Percentiles rank a stretch among this genome's conserved stretches.
Conservation (phyloP, 208 protist genomes). For the Plasmodiophora brassicae region DNA sequence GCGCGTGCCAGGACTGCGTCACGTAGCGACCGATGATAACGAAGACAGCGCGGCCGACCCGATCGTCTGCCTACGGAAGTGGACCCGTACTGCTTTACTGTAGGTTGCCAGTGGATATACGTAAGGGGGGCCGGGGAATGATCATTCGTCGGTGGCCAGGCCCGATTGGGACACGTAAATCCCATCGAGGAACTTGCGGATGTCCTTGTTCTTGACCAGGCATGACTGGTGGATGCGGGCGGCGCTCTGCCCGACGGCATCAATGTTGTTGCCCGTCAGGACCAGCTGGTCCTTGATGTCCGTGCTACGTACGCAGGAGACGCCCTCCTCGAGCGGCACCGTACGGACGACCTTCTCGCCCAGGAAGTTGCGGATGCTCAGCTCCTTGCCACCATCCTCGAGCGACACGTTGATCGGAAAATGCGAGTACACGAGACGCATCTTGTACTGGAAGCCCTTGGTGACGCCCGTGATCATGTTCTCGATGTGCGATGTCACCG, state of each 20-base stretch:
- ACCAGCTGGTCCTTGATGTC: conserved; percentile 96
- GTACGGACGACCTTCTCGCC: conserved; percentile 89
- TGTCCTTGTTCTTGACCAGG: conserved; percentile 97
- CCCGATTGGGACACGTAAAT: conserved; percentile 95
- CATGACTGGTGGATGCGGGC: conserved; percentile 88
- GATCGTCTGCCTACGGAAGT: no score
- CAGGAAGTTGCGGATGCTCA: conserved; percentile 97
- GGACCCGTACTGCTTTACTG: no score
- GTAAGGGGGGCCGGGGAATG: no score
- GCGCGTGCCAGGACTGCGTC: no score
- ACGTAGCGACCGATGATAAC: no score
- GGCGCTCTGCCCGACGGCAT: conserved; percentile 55
- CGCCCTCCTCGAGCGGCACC: conserved; percentile 76
- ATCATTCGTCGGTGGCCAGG: conserved; percentile 54
- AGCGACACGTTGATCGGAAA: conserved; percentile 97
- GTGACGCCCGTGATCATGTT: conserved; percentile 99
- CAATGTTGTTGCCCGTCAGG: conserved; percentile 62
- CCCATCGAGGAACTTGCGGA: conserved; percentile 99
- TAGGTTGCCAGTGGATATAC: no score
- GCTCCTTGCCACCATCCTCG: conserved; percentile 70
- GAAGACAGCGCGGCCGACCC: no score
- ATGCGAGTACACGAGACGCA: conserved; percentile 97
- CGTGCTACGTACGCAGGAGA: conserved; percentile 72
- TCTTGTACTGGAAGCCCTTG: conserved; percentile 97
- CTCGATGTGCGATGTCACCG: conserved; percentile 84